Evolutionary conservation across 106 monocot species (phyloP).

Genomic region (Acorus calamus): DNA sequence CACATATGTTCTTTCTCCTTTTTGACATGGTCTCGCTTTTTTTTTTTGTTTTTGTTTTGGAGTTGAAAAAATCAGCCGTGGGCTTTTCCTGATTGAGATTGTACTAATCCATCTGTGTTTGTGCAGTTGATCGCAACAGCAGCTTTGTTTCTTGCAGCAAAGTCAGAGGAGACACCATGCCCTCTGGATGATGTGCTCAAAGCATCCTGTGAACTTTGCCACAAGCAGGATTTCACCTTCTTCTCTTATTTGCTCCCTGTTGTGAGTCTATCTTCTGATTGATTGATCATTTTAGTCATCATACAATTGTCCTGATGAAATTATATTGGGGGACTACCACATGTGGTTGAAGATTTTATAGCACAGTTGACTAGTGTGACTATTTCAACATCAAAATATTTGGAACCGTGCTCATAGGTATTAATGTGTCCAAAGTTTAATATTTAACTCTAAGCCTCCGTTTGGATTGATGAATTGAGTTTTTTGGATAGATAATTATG

Average conservation of each 20-base stretch:
- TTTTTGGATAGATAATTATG: no score
- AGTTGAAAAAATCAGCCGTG: conserved; percentile 4
- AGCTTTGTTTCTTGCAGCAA: conserved; percentile 73
- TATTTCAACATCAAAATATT: no score
- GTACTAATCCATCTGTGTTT: neutral
- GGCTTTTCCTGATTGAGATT: conserved; percentile 2
- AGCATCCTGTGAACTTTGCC: conserved; percentile 53
- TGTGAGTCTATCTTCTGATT: conserved; percentile 31
- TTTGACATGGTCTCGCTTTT: no score
- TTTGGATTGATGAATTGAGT: no score
- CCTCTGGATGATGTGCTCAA: conserved; percentile 27
- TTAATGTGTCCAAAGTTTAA: no score
- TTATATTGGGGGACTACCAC: no score
- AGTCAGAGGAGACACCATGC: conserved; percentile 58
- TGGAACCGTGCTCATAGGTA: no score
- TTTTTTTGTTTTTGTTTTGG: conserved; percentile 5
- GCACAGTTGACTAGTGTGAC: no score
- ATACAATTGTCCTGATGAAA: neutral
- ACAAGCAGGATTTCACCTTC: conserved; percentile 41
- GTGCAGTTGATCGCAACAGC: conserved; percentile 58
- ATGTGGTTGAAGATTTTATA: no score
- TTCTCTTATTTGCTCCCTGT: conserved; percentile 34
- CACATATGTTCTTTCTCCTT: no score
- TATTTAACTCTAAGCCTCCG: no score
- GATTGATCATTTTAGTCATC: neutral